These are phyloP conservation scores for Ostreobium quekettii DNA, from an alignment of 139 green algal genomes.

Conservation along the genomic window DNA sequence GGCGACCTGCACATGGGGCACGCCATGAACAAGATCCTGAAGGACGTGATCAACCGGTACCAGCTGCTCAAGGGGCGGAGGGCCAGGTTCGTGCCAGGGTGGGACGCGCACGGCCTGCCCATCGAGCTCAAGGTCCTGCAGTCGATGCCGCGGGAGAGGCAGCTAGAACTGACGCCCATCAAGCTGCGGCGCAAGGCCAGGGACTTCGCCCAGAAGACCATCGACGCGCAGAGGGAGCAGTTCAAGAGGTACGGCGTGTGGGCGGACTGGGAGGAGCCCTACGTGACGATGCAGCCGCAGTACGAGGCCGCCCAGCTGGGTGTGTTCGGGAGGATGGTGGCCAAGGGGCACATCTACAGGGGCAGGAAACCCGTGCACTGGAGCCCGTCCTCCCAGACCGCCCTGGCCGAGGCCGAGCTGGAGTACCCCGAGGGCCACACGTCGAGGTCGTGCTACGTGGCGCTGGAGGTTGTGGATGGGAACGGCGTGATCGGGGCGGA, in stretches of 20 bases:
- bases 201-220: constrained; percentile 79
- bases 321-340: constrained; percentile 93
- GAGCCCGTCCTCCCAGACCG: constrained; percentile 85
- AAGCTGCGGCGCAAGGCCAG: constrained; percentile 75
- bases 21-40: constrained; percentile 98
- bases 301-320: constrained; percentile 87
- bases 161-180: constrained; percentile 60
- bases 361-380: constrained; percentile 96
- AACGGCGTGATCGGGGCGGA: constrained; percentile 22
- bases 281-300: constrained; percentile 83
- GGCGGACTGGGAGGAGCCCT: constrained; percentile 88
- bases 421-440: constrained; percentile 97
- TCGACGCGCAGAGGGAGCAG: constrained; percentile 77
- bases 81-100: constrained; percentile 82
- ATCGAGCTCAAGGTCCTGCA: constrained; percentile 98
- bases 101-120: constrained; percentile 96
- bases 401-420: constrained; percentile 95
- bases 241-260: constrained; percentile 96
- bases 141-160: constrained; percentile 52
- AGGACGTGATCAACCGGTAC: constrained; percentile 90
- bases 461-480: constrained; percentile 8
- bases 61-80: constrained; percentile 31
- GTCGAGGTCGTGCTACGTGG: constrained; percentile 31
- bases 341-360: constrained; percentile 95
- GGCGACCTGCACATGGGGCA: constrained; percentile 96